Percentiles rank a stretch among this genome's conserved stretches.
These are phyloP conservation scores for Luvunga scandens DNA, from an alignment of 345 rosid genomes.

Conservation along the genomic window DNA sequence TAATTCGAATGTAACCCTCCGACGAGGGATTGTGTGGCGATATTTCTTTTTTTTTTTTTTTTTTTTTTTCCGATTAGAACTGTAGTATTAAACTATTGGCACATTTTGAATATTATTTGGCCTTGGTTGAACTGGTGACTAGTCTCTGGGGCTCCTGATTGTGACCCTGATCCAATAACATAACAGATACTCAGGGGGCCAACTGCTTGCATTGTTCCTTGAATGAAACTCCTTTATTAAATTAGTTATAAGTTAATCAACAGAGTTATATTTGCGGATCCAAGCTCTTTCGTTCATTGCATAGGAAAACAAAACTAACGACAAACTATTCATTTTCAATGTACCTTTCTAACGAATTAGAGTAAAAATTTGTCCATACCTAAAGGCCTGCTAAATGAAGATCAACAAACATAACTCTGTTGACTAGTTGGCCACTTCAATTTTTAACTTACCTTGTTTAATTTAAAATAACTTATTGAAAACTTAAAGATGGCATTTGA, in stretches of 20 bases:
- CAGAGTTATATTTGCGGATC: not conserved
- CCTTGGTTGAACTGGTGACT: not conserved
- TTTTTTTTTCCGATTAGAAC: too few species aligned
- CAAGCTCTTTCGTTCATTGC: not conserved
- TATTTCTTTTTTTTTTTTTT: too few species aligned
- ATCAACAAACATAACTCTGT: not conserved
- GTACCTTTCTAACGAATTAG: not conserved
- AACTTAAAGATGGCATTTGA: too few species aligned
- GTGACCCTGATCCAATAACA: slow-evolving; percentile 3
- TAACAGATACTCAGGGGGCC: not conserved
- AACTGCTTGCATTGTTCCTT: not conserved
- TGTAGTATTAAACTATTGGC: too few species aligned
- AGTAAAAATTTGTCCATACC: slow-evolving; percentile 18
- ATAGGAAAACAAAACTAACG: not conserved
- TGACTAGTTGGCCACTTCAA: not conserved
- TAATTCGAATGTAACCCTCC: not conserved
- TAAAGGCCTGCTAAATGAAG: not conserved
- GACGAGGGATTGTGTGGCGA: not conserved
- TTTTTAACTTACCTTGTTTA: not conserved
- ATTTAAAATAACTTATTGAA: not conserved
- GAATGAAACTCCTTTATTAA: not conserved
- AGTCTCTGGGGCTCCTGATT: not conserved
- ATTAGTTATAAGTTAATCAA: too few species aligned
- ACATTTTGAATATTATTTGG: too few species aligned
- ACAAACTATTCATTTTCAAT: slow-evolving; percentile 4